Percentiles rank a stretch among this genome's conserved stretches.
phyloP scores from a whole-genome alignment of 768 basidiomycete genomes.

The Phaeotremella fagi region DNA sequence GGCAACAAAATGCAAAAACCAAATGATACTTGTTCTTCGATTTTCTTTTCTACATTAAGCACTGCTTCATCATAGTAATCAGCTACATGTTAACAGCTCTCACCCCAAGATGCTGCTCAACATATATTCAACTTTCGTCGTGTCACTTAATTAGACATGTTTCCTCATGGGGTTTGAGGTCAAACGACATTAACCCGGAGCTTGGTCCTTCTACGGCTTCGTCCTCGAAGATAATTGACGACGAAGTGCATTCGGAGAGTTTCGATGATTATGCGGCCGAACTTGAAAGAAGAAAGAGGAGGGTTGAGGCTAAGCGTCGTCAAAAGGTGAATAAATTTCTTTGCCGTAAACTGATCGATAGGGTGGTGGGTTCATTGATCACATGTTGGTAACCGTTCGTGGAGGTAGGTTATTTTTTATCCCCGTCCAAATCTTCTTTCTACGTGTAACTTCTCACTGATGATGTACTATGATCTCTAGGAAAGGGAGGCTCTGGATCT shows the following conservation, averaged over 20 bases:
- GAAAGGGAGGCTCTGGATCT: conserved; percentile 83
- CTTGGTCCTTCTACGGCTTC: no score
- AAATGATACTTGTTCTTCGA: no score
- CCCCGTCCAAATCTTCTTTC: conserved; percentile 14
- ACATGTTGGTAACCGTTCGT: conserved; percentile 70
- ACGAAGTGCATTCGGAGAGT: background rate
- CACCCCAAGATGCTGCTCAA: no score
- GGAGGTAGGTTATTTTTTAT: conserved; percentile 55
- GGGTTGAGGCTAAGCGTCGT: conserved; percentile 42
- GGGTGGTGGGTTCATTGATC: conserved; percentile 77
- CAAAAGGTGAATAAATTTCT: conserved; percentile 38
- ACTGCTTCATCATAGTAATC: no score
- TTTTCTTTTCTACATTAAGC: no score
- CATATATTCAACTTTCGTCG: no score
- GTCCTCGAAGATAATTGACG: background rate
- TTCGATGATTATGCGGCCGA: conserved; percentile 19
- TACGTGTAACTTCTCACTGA: background rate
- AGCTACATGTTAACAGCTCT: no score
- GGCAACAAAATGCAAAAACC: no score
- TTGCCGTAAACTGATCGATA: conserved; percentile 49
- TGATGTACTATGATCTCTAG: conserved; percentile 49
- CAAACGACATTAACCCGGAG: no score
- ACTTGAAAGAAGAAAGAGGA: conserved; percentile 24
- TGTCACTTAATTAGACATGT: no score
- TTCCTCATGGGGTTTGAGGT: no score